These are phyloP conservation scores for Phellinidium pouzarii DNA, from an alignment of 1,284 basidiomycete species.

Conservation along the genomic window DNA sequence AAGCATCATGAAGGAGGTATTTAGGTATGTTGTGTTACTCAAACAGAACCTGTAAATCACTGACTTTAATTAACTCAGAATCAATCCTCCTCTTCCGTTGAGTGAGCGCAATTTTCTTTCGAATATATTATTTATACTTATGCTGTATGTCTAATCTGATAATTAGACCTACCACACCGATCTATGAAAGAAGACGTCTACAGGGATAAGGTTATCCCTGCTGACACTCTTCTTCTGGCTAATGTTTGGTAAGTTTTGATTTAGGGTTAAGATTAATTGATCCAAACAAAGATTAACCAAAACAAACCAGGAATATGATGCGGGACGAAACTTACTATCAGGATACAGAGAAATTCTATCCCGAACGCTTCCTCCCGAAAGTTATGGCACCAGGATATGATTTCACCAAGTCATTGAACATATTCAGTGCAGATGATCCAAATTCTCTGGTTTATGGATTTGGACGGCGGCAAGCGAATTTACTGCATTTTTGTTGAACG, in stretches of 20 bases:
- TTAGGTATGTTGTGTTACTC: background rate
- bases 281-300: background rate
- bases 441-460: background rate
- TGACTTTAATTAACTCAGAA: background rate
- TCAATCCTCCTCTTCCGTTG: conserved; percentile 4
- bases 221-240: conserved; percentile 3
- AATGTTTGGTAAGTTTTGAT: conserved; percentile 11
- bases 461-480: no score
- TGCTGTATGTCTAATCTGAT: no score
- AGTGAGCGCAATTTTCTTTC: background rate
- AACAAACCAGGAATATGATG: conserved; percentile 7
- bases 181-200: conserved; percentile 13
- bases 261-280: background rate
- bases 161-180: conserved; percentile 5
- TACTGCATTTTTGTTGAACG: no score
- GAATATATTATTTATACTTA: background rate
- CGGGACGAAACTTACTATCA: conserved; percentile 6
- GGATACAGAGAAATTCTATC: conserved; percentile 5
- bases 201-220: conserved; percentile 10
- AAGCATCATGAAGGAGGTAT: conserved; percentile 32
- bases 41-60: background rate
- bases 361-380: conserved; percentile 3
- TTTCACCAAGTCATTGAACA: background rate
- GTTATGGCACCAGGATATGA: background rate
- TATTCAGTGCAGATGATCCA: background rate